Conservation (phyloP, 2,329 filamentous ascomycete genomes). For the Sphaerostilbella broomeana region DNA sequence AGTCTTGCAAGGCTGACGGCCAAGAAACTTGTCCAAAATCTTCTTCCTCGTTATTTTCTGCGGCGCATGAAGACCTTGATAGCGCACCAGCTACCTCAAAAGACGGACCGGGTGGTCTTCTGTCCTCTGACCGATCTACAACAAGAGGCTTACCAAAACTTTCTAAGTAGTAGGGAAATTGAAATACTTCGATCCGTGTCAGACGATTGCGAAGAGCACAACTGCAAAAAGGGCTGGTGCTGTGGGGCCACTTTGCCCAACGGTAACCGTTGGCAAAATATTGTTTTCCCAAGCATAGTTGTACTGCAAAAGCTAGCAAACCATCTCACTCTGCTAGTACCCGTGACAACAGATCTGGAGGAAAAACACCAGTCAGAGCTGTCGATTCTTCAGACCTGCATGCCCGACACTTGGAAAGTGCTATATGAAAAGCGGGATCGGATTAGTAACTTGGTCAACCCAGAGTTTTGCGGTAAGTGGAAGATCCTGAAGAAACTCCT, state of each 20-base stretch:
- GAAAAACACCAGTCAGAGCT: slow-evolving; percentile 77
- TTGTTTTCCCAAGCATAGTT: slow-evolving; percentile 79
- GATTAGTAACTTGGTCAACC: slow-evolving; percentile 73
- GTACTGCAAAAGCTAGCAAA: slow-evolving; percentile 84
- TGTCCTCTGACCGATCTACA: slow-evolving; percentile 83
- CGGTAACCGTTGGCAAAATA: slow-evolving; percentile 62
- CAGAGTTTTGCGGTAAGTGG: slow-evolving; percentile 96
- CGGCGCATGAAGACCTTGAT: slow-evolving; percentile 91
- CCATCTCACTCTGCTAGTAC: slow-evolving; percentile 84
- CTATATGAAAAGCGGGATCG: slow-evolving; percentile 71
- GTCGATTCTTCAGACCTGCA: slow-evolving; percentile 63
- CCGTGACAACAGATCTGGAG: slow-evolving; percentile 51
- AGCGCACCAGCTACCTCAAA: slow-evolving; percentile 86
- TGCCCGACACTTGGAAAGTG: slow-evolving; percentile 68
- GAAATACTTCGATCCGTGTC: slow-evolving; percentile 60
- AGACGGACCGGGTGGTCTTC: slow-evolving; percentile 90
- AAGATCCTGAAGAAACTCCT: slow-evolving; percentile 80
- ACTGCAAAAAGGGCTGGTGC: slow-evolving; percentile 69
- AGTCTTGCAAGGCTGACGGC: slow-evolving; percentile 76
- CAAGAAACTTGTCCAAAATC: slow-evolving; percentile 74
- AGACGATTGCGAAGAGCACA: slow-evolving; percentile 59
- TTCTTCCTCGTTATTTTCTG: slow-evolving; percentile 84
- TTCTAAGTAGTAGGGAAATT: slow-evolving; percentile 63
- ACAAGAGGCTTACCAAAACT: slow-evolving; percentile 72
- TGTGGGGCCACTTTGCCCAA: slow-evolving; percentile 56